These are phyloP conservation scores for Phialophora chinensis DNA, from an alignment of 2,329 filamentous ascomycete genomes.

Conservation along the genomic window DNA sequence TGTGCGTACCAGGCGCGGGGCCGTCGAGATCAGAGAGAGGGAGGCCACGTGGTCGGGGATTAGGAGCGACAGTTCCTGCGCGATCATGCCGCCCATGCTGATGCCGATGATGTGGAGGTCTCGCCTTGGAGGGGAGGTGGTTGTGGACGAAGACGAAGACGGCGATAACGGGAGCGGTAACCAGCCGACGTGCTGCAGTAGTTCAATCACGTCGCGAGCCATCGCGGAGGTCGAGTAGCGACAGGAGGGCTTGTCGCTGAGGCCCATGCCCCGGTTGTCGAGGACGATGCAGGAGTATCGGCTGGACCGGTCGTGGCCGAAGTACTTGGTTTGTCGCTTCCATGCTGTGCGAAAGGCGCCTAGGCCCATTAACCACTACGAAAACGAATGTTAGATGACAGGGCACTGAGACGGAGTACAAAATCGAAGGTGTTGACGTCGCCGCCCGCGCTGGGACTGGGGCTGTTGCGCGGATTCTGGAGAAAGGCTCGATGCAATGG, in stretches of 20 bases:
- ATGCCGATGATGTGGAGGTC: conserved; percentile 74
- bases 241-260: conserved; percentile 75
- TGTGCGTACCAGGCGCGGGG: conserved; percentile 66
- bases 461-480: background rate
- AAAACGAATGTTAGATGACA: background rate
- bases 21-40: conserved; percentile 67
- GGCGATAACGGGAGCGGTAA: conserved; percentile 44
- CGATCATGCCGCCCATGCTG: conserved; percentile 90
- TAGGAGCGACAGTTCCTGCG: conserved; percentile 71
- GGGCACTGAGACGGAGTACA: background rate
- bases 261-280: conserved; percentile 85
- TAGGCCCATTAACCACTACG: conserved; percentile 79
- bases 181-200: conserved; percentile 74
- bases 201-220: conserved; percentile 77
- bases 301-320: conserved; percentile 70
- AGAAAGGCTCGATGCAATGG: background rate
- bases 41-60: conserved; percentile 45
- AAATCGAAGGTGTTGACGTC: background rate
- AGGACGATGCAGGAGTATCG: conserved; percentile 76
- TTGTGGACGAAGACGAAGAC: conserved; percentile 39
- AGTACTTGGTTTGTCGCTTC: conserved; percentile 83
- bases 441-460: too few species aligned
- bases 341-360: conserved; percentile 72
- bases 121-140: conserved; percentile 42
- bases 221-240: conserved; percentile 85